Evolutionary conservation across 306 rosid genomes (phyloP), one percentile per base, ranked within the genome.

Genomic region (Ormosia emarginata): DNA sequence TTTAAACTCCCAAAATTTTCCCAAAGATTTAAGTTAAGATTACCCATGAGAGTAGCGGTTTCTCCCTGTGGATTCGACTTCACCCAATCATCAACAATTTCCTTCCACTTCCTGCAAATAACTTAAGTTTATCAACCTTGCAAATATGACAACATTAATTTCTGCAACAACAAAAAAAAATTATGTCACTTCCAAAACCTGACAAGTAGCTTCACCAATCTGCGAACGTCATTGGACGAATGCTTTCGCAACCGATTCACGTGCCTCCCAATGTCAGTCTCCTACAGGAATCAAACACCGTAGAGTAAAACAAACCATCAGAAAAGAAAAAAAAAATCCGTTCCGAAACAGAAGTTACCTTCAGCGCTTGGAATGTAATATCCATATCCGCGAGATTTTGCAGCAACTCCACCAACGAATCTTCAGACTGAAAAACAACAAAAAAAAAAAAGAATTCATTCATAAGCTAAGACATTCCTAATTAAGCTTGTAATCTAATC

Each of bases 141-240:
- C 29, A 56, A 57, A 53, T 5, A 55, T 13, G 34, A 65, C 71
- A 74, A 71, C 39, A 49, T 24, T n/a, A 79, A 72, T 24, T 71
- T 63, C 53, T 32, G 36, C 61, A 50, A 56, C 29, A 24, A 30
- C 36, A 30, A 61, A 2, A 55, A 55, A 6, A 39, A 12, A 40
- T n/a, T 9, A 61, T 32, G 32, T 69, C 1, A 85, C 73, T 49
- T 86, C 41, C 67, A 57, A 70, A 72, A 96, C 99, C 94, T 96
- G 92, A 96, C 97, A 83, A 96, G 90, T 81, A 87, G 89, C 92
- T 93, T 96, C 90, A 94, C 99, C 91, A 93, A 92, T 91, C 94
- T 81, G 66, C 91, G 87, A 83, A 96, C 97, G 34, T 93, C 96
- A 50, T 79, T 89, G 2, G 97, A 91, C 24, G 97, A 80, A 87